Conservation (phyloP, 345 rosid genomes). For the Eutrema yunnanense region DNA sequence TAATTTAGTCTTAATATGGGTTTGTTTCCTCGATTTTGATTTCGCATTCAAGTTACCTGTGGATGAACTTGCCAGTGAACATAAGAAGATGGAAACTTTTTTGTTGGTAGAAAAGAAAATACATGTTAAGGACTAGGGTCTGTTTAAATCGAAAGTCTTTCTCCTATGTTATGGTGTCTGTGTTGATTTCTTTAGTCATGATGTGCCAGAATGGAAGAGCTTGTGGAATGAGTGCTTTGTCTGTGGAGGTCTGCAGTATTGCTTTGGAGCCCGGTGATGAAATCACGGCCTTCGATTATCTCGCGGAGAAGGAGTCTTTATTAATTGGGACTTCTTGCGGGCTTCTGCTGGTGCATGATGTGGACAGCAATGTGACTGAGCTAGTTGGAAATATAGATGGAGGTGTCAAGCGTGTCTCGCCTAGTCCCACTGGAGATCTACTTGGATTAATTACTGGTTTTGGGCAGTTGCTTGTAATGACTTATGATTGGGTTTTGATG, state of each 20-base stretch:
- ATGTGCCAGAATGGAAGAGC: constrained; percentile 47
- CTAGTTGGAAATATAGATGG: constrained; percentile 84
- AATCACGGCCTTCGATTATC: constrained; percentile 74
- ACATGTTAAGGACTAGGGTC: neutral
- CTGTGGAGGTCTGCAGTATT: constrained; percentile 41
- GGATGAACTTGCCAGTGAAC: neutral
- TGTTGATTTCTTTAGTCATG: neutral
- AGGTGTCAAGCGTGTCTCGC: constrained; percentile 70
- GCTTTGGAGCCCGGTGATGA: constrained; percentile 64
- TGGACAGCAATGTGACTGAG: constrained; percentile 57
- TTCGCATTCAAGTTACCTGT: neutral
- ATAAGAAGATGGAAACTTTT: neutral
- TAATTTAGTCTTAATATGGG: neutral
- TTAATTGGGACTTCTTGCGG: constrained; percentile 72
- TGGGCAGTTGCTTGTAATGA: constrained; percentile 87
- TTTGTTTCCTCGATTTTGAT: neutral
- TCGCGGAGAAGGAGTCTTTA: constrained; percentile 90
- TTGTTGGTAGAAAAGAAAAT: neutral
- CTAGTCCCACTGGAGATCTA: constrained; percentile 88
- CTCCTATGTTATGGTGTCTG: neutral
- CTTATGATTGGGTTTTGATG: constrained; percentile 94
- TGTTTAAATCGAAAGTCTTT: neutral
- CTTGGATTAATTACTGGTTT: constrained; percentile 61
- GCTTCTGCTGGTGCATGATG: constrained; percentile 49
- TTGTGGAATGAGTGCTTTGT: constrained; percentile 28